Base-by-base conservation (phyloP, 192 early-diverging fungal genomes). In the Entomortierella beljakovae region DNA sequence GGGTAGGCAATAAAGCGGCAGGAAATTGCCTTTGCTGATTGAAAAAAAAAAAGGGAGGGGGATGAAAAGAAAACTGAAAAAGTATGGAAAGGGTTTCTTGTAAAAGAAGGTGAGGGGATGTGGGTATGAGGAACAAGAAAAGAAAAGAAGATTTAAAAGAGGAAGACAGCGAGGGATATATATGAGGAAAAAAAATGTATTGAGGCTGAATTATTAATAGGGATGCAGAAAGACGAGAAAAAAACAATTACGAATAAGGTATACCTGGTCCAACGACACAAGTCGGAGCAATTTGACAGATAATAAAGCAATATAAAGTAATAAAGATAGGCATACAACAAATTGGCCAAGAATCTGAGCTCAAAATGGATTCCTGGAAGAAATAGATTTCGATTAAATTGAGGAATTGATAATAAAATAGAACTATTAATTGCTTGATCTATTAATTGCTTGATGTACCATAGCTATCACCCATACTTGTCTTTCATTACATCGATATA, bases 1-100 rank as follows among this genome's bases (percentile, higher is more conserved):
- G 40, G 61, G 70, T 64, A 61, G 58, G 68, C 68, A 70, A 70
- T 40, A 22, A 53, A 37, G 59, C 58, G 13, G 28, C n/a, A n/a
- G n/a, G n/a, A n/a, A n/a, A 23, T 42, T 33, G 53, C 26, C 29
- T 56, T 26, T 55, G 70, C 52, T 52, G 56, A 40, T 11, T 52
- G 9, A 18, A 26, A 34, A 34, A 55, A 37, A 26, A 37, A 25
- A 52, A 56, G 29, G 50, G n/a, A n/a, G n/a, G n/a, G n/a, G n/a
- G n/a, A n/a, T n/a, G n/a, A n/a, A n/a, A n/a, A n/a, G n/a, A n/a
- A n/a, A n/a, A n/a, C n/a, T n/a, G n/a, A n/a, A n/a, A n/a, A n/a
- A n/a, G n/a, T n/a, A n/a, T n/a, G n/a, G n/a, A n/a, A n/a, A n/a
- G n/a, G n/a, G n/a, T n/a, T n/a, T n/a, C n/a, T n/a, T n/a, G n/a